phyloP scores from a whole-genome alignment of 805 yeast genomes.

The Ogataea parapolymorpha region DNA sequence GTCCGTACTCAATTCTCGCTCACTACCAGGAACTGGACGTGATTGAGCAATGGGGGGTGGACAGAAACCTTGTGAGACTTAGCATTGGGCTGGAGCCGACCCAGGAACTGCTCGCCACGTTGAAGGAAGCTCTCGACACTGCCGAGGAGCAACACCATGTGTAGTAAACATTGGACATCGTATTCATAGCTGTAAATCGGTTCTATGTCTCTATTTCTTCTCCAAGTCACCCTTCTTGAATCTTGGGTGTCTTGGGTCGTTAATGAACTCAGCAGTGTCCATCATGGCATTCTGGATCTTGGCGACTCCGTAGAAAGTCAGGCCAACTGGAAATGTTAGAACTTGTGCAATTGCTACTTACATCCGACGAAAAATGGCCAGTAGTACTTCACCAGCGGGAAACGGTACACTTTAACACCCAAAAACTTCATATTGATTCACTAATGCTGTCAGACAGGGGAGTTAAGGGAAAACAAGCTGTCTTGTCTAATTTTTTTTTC shows the following conservation, averaged over 20 bases:
- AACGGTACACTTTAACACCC: slow-evolving; percentile 35
- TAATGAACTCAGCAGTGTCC: slow-evolving; percentile 76
- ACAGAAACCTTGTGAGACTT: slow-evolving; percentile 69
- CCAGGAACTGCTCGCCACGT: slow-evolving; percentile 47
- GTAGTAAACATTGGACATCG: slow-evolving; percentile 9
- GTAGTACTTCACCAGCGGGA: slow-evolving; percentile 55
- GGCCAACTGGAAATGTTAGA: slow-evolving; percentile 34
- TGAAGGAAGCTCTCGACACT: slow-evolving; percentile 50
- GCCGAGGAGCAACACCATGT: slow-evolving; percentile 38
- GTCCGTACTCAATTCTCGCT: slow-evolving; percentile 86
- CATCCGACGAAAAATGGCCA: slow-evolving; percentile 92
- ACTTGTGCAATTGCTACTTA: slow-evolving; percentile 35
- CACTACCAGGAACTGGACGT: slow-evolving; percentile 81
- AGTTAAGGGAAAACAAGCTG: slow-evolving; percentile 10
- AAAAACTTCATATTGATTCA: slow-evolving; percentile 29
- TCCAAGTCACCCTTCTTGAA: slow-evolving; percentile 43
- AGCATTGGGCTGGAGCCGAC: slow-evolving; percentile 83
- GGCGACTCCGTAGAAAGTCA: slow-evolving; percentile 67
- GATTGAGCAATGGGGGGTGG: slow-evolving; percentile 80
- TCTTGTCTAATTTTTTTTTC: slow-evolving; percentile 8
- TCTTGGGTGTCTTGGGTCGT: slow-evolving; percentile 97
- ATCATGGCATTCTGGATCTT: slow-evolving; percentile 66
- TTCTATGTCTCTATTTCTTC: slow-evolving; percentile 25
- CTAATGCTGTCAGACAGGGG: slow-evolving; percentile 2
- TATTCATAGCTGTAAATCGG: slow-evolving; percentile 11